Base-by-base conservation (phyloP, 2,329 filamentous ascomycete species). In the Atkinsonella texensis region DNA sequence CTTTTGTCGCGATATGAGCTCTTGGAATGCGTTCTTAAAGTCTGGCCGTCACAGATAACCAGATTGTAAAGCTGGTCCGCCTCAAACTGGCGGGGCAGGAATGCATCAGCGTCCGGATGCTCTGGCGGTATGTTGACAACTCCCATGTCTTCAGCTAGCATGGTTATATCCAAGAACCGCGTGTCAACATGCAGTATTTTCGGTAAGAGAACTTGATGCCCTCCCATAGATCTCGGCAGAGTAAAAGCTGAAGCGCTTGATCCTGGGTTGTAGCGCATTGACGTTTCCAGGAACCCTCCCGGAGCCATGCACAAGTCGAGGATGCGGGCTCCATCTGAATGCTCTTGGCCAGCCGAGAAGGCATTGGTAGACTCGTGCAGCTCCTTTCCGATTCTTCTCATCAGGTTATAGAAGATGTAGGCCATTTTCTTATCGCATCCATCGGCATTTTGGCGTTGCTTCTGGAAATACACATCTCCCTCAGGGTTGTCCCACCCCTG, bases 221-320 rank as follows among this genome's bases (percentile, higher is more conserved):
- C 76, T 0, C 74, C 75, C 0, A 61, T 43, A 0, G 57, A 41
- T 0, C 50, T 10, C 0, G 74, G 70, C 1, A 79, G 61, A 32
- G 59, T 76, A 52, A 78, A 68, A 0, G 57, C 62, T 15, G 67
- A 58, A 17, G 61, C 60, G 0, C 31, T 50, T 3, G 71, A 64
- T 0, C 46, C 35, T 0, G 62, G 68, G 47, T 71, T 73, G 11
- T 56, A 53, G 4, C 59, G 38, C 28, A 77, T 54, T 0, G 68
- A 68, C 9, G 60, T 62, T 0, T 57, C 54, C 2, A 74, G 60
- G 55, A 77, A 81, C 1, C 73, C 77, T 4, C 77, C 77, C 0
- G 77, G 77, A 0, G 77, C 77, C 65, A 75, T 72, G 59, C 77
- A 79, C 54, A 79, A 66, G 55, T 81, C 77, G 1, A 82, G 69